Evolutionary conservation across 148 eudicot species (phyloP), one percentile per base, ranked within the genome.

Genomic region (Vaccinium corymbosum): DNA sequence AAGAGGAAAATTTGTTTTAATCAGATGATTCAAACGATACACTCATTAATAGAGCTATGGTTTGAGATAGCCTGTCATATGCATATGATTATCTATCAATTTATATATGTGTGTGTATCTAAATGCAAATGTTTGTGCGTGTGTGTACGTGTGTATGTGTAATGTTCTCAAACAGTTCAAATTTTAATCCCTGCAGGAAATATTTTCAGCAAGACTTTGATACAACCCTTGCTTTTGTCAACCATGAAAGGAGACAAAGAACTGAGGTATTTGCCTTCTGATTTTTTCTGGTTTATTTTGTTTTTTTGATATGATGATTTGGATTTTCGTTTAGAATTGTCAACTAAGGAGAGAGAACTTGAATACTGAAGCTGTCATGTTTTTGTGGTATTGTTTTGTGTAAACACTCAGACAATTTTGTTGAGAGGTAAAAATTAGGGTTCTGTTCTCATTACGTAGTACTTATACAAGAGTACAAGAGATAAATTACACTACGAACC

Each of bases 161-260:
- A 57, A 42, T 57, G 14, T 32, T 56, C 51, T 79, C 62, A 59
- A 20, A 53, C 17, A 27, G 38, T 77, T 76, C 14, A 49, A 48
- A 52, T 77, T 51, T 57, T 57, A 42, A 55, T 84, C 38, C 84
- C 25, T 83, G 84, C 92, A 97, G 99, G 91, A 94, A 91, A 86
- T 85, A 85, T 90, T 92, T 91, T 88, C 98, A 94, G 91, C 98
- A 91, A 83, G 98, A 94, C 89, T 97, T 97, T 84, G 99, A 97
- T 85, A 81, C 93, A 80, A 93, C 94, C 76, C 95, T 97, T 83
- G 98, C 98, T 76, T 94, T 89, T 83, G 90, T 92, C 57, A 96
- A 95, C 87, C 92, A 93, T 59, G 98, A 95, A 91, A 88, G 98
- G 85, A 94, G 89, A 87, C 99, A 97, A 89, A 90, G 93, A 91